Conservation (phyloP, 2,329 filamentous ascomycete species). For the Macrophomina tecta region DNA sequence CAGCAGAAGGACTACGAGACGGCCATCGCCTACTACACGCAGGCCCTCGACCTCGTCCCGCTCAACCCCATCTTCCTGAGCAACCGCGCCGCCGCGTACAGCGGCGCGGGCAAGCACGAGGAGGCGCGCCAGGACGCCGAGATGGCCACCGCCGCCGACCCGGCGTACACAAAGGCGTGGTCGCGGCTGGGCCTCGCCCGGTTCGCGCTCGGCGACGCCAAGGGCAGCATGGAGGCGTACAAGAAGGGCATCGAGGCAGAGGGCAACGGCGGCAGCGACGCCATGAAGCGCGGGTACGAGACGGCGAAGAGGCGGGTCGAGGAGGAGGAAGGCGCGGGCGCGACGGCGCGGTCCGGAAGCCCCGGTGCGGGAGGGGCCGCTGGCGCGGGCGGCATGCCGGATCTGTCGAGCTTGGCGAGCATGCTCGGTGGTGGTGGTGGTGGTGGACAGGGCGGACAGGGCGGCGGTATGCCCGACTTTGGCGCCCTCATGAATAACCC, state of each 20-base stretch:
- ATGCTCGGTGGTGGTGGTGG: conserved; percentile 63
- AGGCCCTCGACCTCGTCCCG: conserved; percentile 81
- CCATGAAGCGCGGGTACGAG: conserved; percentile 97
- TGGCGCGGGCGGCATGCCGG: conserved; percentile 51
- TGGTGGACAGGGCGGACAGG: conserved; percentile 63
- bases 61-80: conserved; percentile 95
- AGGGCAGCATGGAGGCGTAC: conserved; percentile 94
- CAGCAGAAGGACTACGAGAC: conserved; percentile 84
- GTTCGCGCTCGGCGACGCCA: conserved; percentile 89
- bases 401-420: conserved; percentile 47
- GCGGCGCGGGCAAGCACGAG: conserved; percentile 81
- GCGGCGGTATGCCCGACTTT: conserved; percentile 86
- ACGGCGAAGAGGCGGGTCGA: conserved; percentile 88
- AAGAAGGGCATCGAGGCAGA: conserved; percentile 90
- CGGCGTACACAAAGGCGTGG: conserved; percentile 97
- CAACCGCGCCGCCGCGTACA: conserved; percentile 94
- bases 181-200: conserved; percentile 87
- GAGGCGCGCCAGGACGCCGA: conserved; percentile 88
- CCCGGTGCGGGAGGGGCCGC: conserved; percentile 33
- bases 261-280: conserved; percentile 90
- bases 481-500: conserved; percentile 92
- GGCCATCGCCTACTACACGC: conserved; percentile 86
- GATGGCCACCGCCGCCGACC: conserved; percentile 84
- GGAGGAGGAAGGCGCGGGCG: conserved; percentile 64
- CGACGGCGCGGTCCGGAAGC: conserved; percentile 36